Percentiles rank a stretch among this genome's conserved stretches.
Evolutionary conservation across 2,329 filamentous ascomycete species (phyloP).

Genomic region (Intubia oerlemansii): DNA sequence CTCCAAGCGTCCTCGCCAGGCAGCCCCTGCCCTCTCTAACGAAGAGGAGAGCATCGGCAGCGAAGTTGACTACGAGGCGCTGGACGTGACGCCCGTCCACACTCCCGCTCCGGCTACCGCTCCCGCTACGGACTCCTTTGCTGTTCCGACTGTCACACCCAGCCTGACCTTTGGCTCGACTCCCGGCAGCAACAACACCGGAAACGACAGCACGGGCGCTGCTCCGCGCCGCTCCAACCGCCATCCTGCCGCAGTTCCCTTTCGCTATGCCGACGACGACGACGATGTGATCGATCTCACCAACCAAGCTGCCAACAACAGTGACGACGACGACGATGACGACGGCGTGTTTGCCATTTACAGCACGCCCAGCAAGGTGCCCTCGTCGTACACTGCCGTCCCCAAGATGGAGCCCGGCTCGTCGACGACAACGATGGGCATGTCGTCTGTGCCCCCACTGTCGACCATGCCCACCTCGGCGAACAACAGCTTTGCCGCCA

Average conservation of each 20-base stretch:
- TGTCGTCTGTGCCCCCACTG: background rate
- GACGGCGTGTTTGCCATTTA: conserved; percentile 15
- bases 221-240: background rate
- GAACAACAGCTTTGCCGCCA: background rate
- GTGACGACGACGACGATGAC: conserved; percentile 10
- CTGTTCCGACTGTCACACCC: too few species aligned
- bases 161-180: too few species aligned
- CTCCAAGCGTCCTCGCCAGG: conserved; percentile 1
- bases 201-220: too few species aligned
- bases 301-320: too few species aligned
- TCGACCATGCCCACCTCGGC: background rate
- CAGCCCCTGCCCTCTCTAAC: conserved; percentile 4
- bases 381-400: background rate
- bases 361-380: conserved; percentile 18
- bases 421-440: too few species aligned
- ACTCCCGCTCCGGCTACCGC: conserved; percentile 4
- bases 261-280: conserved; percentile 1
- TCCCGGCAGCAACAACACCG: too few species aligned
- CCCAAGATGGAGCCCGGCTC: conserved; percentile 1
- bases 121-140: too few species aligned
- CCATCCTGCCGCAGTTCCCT: background rate
- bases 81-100: conserved; percentile 9
- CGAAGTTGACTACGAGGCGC: conserved; percentile 12
- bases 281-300: too few species aligned
- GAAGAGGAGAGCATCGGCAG: conserved; percentile 9